Conservation (phyloP, 164 flowering plant species). For the Santalum album region DNA sequence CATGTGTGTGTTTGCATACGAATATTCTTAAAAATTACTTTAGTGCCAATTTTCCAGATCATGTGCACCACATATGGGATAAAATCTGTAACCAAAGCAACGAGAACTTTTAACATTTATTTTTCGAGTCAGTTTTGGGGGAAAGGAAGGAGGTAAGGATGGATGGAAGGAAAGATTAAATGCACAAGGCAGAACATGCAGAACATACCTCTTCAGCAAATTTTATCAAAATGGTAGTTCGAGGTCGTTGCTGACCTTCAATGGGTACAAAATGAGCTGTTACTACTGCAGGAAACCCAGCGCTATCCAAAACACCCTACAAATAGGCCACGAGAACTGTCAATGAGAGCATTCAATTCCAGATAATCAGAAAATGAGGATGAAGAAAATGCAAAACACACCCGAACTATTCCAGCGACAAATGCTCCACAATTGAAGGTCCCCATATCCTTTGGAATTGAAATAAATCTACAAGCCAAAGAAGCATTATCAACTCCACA, state of each 20-base stretch:
- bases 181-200: too few species aligned
- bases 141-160: too few species aligned
- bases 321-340: constrained; percentile 8
- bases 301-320: constrained; percentile 89
- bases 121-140: too few species aligned
- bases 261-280: constrained; percentile 99
- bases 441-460: constrained; percentile 99
- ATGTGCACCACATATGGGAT: too few species aligned
- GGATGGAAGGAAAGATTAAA: too few species aligned
- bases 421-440: constrained; percentile 99
- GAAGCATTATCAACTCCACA: constrained; percentile 2
- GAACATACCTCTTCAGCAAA: constrained; percentile 88
- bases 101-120: too few species aligned
- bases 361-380: constrained; percentile 6
- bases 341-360: constrained; percentile 14
- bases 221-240: constrained; percentile 94
- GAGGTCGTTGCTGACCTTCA: constrained; percentile 93
- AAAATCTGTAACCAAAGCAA: too few species aligned
- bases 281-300: constrained; percentile 97
- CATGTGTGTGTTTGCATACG: too few species aligned
- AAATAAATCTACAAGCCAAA: constrained; percentile 61
- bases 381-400: constrained; percentile 19
- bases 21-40: too few species aligned
- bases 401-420: constrained; percentile 99
- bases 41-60: too few species aligned